Conservation (phyloP, 495 filamentous ascomycete genomes). For the Tuber brumale region DNA sequence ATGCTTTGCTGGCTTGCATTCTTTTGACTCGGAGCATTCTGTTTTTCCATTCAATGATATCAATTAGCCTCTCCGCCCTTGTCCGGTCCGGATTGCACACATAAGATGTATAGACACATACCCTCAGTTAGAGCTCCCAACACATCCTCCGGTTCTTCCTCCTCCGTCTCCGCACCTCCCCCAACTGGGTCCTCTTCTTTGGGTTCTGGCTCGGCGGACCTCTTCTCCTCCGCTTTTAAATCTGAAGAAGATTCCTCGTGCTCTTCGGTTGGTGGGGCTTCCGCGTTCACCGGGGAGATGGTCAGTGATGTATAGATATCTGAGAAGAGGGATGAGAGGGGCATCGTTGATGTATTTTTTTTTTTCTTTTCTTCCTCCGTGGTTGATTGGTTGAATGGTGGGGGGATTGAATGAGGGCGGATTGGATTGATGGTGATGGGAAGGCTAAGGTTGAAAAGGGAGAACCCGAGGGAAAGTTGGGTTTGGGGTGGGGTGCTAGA, state of each 20-base stretch:
- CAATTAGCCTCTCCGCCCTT: slow-evolving; percentile 10
- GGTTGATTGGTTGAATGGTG: not conserved
- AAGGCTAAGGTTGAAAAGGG: slow-evolving; percentile 12
- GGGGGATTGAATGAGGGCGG: slow-evolving; percentile 9
- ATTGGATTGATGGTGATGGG: slow-evolving; percentile 18
- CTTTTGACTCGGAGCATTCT: slow-evolving; percentile 82
- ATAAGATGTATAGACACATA: slow-evolving; percentile 49
- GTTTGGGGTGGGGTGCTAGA: slow-evolving; percentile 18
- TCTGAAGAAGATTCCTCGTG: slow-evolving; percentile 46
- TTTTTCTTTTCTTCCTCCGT: not conserved
- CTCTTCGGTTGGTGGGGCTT: slow-evolving; percentile 50
- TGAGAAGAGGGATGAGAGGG: slow-evolving; percentile 59
- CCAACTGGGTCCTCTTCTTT: slow-evolving; percentile 81
- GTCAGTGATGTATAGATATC: slow-evolving; percentile 55
- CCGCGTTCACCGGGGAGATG: slow-evolving; percentile 56
- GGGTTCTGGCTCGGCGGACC: slow-evolving; percentile 43
- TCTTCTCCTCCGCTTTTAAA: slow-evolving; percentile 47
- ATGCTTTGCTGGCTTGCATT: slow-evolving; percentile 85
- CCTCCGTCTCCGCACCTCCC: slow-evolving; percentile 89
- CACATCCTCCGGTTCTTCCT: slow-evolving; percentile 79
- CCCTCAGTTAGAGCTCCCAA: slow-evolving; percentile 88
- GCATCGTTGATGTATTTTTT: slow-evolving; percentile 47
- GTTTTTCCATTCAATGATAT: slow-evolving; percentile 18
- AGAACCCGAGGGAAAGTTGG: slow-evolving; percentile 29
- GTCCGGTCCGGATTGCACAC: slow-evolving; percentile 15